These are phyloP conservation scores for Mimosa pudica DNA, from an alignment of 306 rosid species.

Conservation along the genomic window DNA sequence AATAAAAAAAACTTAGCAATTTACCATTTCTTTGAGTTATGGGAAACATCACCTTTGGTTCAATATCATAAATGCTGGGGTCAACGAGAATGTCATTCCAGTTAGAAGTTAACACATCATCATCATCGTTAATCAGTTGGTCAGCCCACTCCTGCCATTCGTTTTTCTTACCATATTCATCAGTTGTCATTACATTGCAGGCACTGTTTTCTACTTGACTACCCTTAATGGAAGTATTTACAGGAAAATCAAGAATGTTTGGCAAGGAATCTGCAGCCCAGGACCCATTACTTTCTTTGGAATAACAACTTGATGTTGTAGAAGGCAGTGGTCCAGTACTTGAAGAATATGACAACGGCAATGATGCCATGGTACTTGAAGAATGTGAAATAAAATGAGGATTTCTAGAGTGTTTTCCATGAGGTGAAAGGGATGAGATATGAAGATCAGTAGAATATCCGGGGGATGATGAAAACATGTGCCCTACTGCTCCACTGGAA, in stretches of 20 bases:
- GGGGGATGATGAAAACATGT: slow-evolving; percentile 80
- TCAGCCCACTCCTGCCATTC: slow-evolving; percentile 99
- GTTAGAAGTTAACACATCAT: slow-evolving; percentile 71
- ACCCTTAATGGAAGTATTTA: slow-evolving; percentile 59
- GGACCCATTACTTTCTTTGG: slow-evolving; percentile 59
- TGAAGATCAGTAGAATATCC: slow-evolving; percentile 85
- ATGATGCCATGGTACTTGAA: slow-evolving; percentile 45
- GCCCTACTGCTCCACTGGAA: slow-evolving; percentile 81
- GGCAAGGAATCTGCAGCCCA: slow-evolving; percentile 80
- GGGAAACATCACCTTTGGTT: slow-evolving; percentile 70
- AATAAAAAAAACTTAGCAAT: slow-evolving; percentile 32
- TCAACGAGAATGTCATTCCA: slow-evolving; percentile 90
- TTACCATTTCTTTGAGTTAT: slow-evolving; percentile 32
- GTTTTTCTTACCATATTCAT: slow-evolving; percentile 65
- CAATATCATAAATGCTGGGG: slow-evolving; percentile 61
- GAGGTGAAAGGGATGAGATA: slow-evolving; percentile 72
- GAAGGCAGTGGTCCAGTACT: slow-evolving; percentile 55
- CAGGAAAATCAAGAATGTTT: slow-evolving; percentile 74
- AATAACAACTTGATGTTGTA: slow-evolving; percentile 53
- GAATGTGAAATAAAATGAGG: slow-evolving; percentile 63
- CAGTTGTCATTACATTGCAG: slow-evolving; percentile 65
- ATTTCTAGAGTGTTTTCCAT: slow-evolving; percentile 56
- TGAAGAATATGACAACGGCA: slow-evolving; percentile 65
- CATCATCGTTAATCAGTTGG: slow-evolving; percentile 83
- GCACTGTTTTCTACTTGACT: slow-evolving; percentile 67